Evolutionary conservation across 1,284 basidiomycete species (phyloP).

Genomic region (Ceratobasidium sp.): DNA sequence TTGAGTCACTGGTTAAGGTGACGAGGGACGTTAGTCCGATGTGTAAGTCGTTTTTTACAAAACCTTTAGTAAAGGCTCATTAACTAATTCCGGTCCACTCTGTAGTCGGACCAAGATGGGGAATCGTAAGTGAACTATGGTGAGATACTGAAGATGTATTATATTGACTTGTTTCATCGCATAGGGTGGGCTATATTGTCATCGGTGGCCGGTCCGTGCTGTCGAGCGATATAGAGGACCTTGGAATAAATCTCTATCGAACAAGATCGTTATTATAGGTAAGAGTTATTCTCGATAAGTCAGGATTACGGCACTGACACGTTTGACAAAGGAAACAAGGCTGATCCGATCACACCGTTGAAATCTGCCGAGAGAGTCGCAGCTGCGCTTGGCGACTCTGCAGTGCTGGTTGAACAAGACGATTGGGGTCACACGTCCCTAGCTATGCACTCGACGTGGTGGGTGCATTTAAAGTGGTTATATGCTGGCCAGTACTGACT

Average conservation of each 20-base stretch:
- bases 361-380: slow-evolving; percentile 17
- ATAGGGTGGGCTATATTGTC: not conserved
- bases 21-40: slow-evolving; percentile 1
- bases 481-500: no score
- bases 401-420: slow-evolving; percentile 37
- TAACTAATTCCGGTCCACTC: not conserved
- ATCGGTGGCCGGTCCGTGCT: slow-evolving; percentile 7
- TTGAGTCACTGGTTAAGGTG: slow-evolving; percentile 18
- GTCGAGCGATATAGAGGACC: not conserved
- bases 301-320: no score
- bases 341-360: slow-evolving; percentile 42
- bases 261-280: slow-evolving; percentile 39
- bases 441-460: slow-evolving; percentile 29
- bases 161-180: not conserved
- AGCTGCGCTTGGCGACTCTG: slow-evolving; percentile 20
- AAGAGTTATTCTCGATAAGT: no score
- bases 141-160: not conserved
- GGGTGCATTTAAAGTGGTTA: not conserved
- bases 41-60: slow-evolving; percentile 3
- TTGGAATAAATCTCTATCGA: not conserved
- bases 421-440: slow-evolving; percentile 35
- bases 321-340: slow-evolving; percentile 21
- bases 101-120: slow-evolving; percentile 3
- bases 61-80: not conserved
- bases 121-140: not conserved